Evolutionary conservation across 805 yeast species (phyloP), one percentile per base, ranked within the genome.

Genomic region (Lipomyces sp.): DNA sequence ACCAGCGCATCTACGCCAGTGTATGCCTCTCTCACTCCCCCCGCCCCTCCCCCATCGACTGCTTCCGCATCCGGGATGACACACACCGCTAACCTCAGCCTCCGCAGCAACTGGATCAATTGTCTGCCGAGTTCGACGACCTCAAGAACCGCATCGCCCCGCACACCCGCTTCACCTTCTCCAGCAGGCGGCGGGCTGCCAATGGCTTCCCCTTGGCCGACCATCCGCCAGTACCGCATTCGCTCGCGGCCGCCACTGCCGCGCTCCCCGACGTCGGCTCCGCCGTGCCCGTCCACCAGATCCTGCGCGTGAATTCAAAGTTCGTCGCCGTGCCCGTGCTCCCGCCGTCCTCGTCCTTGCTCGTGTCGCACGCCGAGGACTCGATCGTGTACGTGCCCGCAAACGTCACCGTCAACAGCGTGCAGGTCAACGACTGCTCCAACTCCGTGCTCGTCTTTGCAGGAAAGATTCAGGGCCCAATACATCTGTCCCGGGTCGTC

Each of bases 31-130:
- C 8, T 23, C 22, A 35, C 33, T 2, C 14, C 22, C 2, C 31
- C 18, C 34, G 21, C 6, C 28, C 6, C 2, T 10, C 29, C 23
- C 7, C 16, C 19, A 38, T 16, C 18, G 14, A 36, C 24, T 10
- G n/a, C n/a, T 14, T 8, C 16, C 10, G 14, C 13, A 14, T 31
- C 22, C 18, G 33, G 4, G 28, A 16, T 7, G n/a, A n/a, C 24
- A 19, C 23, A 22, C 16, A 18, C 18, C 23, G 29, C 34, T 42
- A 47, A 35, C 23, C 32, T 43, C 16, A 2, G n/a, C n/a, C n/a
- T n/a, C 26, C 5, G 34, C 23, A 54, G 58, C 57, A 54, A 47
- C 46, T 54, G 11, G 57, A 54, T 16, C 45, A 50, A 32, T 36
- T 54, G 23, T 8, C 42, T 2, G 23, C 26, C 2, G 49, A 37